These are phyloP conservation scores for Spergularia azorica DNA, from an alignment of 179 eudicot species.

Conservation along the genomic window DNA sequence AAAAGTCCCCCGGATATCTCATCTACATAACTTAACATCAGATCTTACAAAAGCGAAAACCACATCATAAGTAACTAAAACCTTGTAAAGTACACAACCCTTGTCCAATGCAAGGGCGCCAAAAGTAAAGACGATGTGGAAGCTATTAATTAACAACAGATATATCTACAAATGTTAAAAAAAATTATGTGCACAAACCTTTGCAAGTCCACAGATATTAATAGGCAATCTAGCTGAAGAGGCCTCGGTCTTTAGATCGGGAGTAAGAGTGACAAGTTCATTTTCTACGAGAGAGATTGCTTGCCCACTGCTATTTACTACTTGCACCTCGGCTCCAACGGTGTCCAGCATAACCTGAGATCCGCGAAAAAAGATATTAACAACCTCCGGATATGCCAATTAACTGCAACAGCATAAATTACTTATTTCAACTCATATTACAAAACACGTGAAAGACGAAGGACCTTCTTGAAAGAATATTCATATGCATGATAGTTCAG, in stretches of 20 bases:
- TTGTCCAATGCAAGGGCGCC: not conserved
- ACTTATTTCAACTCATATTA: not conserved
- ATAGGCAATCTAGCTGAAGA: constrained; percentile 44
- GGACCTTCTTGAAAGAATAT: not conserved
- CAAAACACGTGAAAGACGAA: not conserved
- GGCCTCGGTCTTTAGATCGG: constrained; percentile 62
- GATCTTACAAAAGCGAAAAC: not conserved
- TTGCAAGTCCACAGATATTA: constrained; percentile 44
- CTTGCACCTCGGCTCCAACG: constrained; percentile 92
- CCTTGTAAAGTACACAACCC: not conserved
- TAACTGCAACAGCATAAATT: not conserved
- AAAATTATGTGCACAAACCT: constrained; percentile 32
- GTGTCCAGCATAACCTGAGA: constrained; percentile 94
- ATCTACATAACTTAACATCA: not conserved
- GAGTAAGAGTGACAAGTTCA: constrained; percentile 72
- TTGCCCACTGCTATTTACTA: constrained; percentile 62
- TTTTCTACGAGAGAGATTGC: constrained; percentile 69
- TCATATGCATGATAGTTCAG: not conserved
- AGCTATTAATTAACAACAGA: not conserved
- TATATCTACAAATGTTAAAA: not conserved
- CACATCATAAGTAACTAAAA: not conserved
- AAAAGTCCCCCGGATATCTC: not conserved
- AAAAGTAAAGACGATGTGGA: not conserved
- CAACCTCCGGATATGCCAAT: not conserved
- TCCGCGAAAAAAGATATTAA: constrained; percentile 9